These are phyloP conservation scores for Erigeron canadensis DNA, from an alignment of 129 eudicot species.

Conservation along the genomic window DNA sequence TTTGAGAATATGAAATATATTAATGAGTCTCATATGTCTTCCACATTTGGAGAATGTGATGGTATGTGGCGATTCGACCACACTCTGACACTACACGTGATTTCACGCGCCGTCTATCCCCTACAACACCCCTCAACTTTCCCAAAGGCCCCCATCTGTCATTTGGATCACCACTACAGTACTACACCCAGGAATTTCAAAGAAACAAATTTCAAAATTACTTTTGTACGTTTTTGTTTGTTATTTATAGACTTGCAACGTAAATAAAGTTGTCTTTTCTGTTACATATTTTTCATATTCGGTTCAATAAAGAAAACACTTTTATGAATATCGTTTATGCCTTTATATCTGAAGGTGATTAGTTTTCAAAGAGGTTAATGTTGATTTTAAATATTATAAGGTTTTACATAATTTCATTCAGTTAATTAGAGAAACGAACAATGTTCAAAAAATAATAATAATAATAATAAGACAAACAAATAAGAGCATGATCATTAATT, in stretches of 20 bases:
- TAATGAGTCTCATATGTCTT: not conserved
- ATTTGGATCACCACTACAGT: not conserved
- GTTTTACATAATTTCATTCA: too few relatives aligned
- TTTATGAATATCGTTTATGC: too few relatives aligned
- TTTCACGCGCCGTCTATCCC: slow-evolving; percentile 31
- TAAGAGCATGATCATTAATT: too few relatives aligned
- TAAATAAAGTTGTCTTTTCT: slow-evolving; percentile 1
- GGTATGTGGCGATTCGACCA: slow-evolving; percentile 77
- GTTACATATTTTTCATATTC: not conserved
- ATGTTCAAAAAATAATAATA: too few relatives aligned
- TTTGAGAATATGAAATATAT: too few relatives aligned
- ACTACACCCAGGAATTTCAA: not conserved
- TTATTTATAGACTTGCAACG: not conserved
- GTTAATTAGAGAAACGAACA: too few relatives aligned
- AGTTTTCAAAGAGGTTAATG: too few relatives aligned
- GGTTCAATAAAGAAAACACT: too few relatives aligned
- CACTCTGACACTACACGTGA: slow-evolving; percentile 55
- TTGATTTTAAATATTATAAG: too few relatives aligned
- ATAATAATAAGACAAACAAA: too few relatives aligned
- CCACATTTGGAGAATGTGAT: not conserved
- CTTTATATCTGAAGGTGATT: too few relatives aligned
- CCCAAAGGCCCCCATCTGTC: slow-evolving; percentile 28
- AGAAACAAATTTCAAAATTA: not conserved
- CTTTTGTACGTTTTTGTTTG: not conserved
- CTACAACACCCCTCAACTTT: slow-evolving; percentile 18